These are phyloP conservation scores for Blastocystis sp. DNA, from an alignment of 352 stramenopile genomes.

Conservation along the genomic window DNA sequence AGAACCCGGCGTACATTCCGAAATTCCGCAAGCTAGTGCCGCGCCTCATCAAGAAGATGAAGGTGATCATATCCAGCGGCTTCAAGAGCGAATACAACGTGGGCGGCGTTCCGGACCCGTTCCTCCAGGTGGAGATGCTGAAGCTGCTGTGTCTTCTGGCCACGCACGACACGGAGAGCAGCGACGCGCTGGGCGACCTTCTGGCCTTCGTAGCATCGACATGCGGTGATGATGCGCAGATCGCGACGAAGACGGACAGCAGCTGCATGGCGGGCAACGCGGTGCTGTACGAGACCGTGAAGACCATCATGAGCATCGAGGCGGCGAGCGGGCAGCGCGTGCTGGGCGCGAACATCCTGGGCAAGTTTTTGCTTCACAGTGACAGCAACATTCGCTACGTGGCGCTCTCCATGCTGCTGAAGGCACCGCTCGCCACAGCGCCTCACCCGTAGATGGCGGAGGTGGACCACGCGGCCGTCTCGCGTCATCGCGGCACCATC, in stretches of 20 bases:
- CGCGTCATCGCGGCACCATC: conserved; percentile 93
- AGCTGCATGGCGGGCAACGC: conserved; percentile 98
- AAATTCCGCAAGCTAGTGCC: conserved; percentile 79
- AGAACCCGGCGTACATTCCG: conserved; percentile 48
- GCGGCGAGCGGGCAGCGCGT: conserved; percentile 48
- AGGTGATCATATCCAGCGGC: conserved; percentile 92
- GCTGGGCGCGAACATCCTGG: conserved; percentile 88
- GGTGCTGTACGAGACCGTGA: conserved; percentile 97
- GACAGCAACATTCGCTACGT: conserved; percentile 99
- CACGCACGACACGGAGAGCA: conserved; percentile 87
- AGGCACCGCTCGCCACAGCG: not conserved
- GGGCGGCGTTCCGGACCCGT: conserved; percentile 94
- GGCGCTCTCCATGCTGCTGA: conserved; percentile 78
- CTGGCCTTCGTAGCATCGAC: conserved; percentile 74
- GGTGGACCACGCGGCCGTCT: conserved; percentile 80
- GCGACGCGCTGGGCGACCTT: conserved; percentile 91
- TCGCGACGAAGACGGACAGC: conserved; percentile 99
- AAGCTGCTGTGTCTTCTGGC: conserved; percentile 88
- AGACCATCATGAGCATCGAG: conserved; percentile 77
- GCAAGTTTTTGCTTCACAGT: conserved; percentile 94
- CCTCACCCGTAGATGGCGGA: conserved; percentile 37
- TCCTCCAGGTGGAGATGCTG: conserved; percentile 88
- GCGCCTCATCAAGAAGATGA: conserved; percentile 83
- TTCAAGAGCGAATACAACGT: conserved; percentile 98
- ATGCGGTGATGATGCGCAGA: conserved; percentile 79